Evolutionary conservation across 305 asterid species (phyloP), one percentile per base, ranked within the genome.

Genomic region (Solanum hybrid): DNA sequence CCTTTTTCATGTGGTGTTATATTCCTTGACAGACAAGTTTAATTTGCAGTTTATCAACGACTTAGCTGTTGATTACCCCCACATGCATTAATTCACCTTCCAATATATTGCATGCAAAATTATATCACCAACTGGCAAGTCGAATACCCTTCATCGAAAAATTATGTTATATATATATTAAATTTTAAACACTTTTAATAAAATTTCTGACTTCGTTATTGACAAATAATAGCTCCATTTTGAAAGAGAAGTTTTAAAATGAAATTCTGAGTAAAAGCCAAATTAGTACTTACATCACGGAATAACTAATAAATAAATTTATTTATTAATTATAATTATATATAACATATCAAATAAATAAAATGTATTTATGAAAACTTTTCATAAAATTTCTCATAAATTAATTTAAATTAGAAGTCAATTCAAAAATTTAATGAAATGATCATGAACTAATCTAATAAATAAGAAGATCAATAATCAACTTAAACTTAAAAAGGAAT

Each of bases 1-100:
- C 37, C 32, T 10, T 34, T 57, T 90, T 89, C 89, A 79, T 90
- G 92, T 92, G 92, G 90, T 88, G 29, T 36, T 34, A 36, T 34
- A 79, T 86, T 88, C 89, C 89, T 89, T 91, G 79, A 90, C 78
- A 89, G 77, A 33, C 91, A 93, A 91, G 94, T 90, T 89, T 92
- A 91, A 90, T 93, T 86, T 90, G 92, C 79, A 70, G 33, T 88
- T 92, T 86, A 82, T 77, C 29, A 78, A 29, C 22, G 22, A 7
- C 88, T 83, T 45, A 45, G 76, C 12, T 84, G 76, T 84, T 84
- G 20, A 51, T 20, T 57, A 29, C 39, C 76, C 87, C 70, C 38
- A 31, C 76, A 84, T 31, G 1, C 76, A 84, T 51, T 20, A 10
- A 41, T 82, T 24, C 87, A 29, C 88, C 39, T 82, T 41, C 22